Conservation (phyloP, 2,329 filamentous ascomycete genomes). For the Aspergillus oerlinghausenensis region DNA sequence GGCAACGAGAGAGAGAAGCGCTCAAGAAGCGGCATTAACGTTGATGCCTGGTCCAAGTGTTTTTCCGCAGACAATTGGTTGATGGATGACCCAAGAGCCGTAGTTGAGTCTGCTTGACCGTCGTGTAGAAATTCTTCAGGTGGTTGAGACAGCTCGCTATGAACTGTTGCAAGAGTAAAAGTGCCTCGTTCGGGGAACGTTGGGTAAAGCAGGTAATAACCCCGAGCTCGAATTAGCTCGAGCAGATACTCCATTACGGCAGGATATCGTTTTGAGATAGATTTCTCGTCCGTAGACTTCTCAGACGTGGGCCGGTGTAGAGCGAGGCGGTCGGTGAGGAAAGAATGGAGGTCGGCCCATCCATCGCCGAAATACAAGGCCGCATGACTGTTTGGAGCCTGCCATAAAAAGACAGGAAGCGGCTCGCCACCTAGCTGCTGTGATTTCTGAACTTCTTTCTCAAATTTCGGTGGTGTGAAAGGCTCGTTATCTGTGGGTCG, state of each 20-base stretch:
- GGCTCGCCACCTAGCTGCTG: conserved; percentile 23
- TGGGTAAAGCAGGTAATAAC: conserved; percentile 78
- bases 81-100: conserved; percentile 1
- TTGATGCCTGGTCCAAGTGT: conserved; percentile 34
- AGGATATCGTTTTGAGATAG: conserved; percentile 64
- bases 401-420: conserved; percentile 69
- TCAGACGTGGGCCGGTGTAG: conserved; percentile 21
- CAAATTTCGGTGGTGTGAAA: conserved; percentile 47
- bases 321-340: conserved; percentile 61
- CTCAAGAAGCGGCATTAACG: conserved; percentile 44
- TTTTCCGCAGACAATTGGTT: conserved; percentile 18
- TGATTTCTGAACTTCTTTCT: neutral
- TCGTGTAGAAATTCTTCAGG: conserved; percentile 60
- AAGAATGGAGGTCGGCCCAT: conserved; percentile 81
- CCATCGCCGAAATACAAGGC: conserved; percentile 77
- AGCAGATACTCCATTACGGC: conserved; percentile 75
- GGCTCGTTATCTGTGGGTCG: conserved; percentile 53
- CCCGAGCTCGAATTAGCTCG: conserved; percentile 69
- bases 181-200: conserved; percentile 46
- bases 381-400: conserved; percentile 77
- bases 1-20: conserved; percentile 48
- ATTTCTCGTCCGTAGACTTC: conserved; percentile 40
- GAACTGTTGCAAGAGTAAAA: conserved; percentile 63
- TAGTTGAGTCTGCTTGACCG: neutral
- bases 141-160: conserved; percentile 66